A percentile compares a stretch with the other conserved stretches of the same genome.
Conservation (phyloP, 1,284 basidiomycete species). For the Tranzscheliella williamsii region DNA sequence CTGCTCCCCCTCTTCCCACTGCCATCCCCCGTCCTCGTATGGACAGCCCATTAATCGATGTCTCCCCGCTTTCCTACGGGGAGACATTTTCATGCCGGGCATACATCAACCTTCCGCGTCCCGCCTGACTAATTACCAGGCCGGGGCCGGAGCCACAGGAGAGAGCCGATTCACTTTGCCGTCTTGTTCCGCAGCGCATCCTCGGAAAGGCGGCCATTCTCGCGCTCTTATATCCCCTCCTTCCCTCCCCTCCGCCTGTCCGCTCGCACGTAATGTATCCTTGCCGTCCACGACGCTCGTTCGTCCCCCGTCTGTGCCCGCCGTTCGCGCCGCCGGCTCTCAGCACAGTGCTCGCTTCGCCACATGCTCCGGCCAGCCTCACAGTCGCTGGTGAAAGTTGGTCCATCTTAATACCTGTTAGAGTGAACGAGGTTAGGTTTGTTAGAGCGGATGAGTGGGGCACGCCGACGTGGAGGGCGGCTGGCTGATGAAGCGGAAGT, state of each 20-base stretch:
- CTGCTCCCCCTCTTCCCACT: neutral
- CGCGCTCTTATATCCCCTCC: constrained; percentile 35
- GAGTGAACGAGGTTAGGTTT: too few species aligned
- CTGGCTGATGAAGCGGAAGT: too few species aligned
- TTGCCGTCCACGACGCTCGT: too few species aligned
- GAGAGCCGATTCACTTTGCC: constrained; percentile 51
- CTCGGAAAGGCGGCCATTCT: constrained; percentile 26
- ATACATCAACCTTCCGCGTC: constrained; percentile 17
- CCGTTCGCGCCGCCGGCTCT: too few species aligned
- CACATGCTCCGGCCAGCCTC: too few species aligned
- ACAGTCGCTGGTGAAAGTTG: too few species aligned
- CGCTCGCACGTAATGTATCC: too few species aligned
- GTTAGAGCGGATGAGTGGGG: too few species aligned
- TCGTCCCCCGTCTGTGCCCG: too few species aligned
- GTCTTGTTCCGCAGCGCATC: constrained; percentile 2
- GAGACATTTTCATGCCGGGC: constrained; percentile 55
- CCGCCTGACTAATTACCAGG: constrained; percentile 2
- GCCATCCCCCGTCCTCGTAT: neutral
- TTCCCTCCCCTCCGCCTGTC: too few species aligned
- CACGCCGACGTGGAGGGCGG: neutral
- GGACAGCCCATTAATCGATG: constrained; percentile 57
- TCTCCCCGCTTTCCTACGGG: constrained; percentile 25
- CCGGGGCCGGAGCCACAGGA: neutral
- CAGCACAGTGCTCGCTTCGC: too few species aligned
- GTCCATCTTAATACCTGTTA: too few species aligned